A percentile compares a stretch with the other conserved stretches of the same genome.
These are phyloP conservation scores for Schizosaccharomyces cryophilus DNA, from an alignment of 805 yeast species.

Conservation along the genomic window DNA sequence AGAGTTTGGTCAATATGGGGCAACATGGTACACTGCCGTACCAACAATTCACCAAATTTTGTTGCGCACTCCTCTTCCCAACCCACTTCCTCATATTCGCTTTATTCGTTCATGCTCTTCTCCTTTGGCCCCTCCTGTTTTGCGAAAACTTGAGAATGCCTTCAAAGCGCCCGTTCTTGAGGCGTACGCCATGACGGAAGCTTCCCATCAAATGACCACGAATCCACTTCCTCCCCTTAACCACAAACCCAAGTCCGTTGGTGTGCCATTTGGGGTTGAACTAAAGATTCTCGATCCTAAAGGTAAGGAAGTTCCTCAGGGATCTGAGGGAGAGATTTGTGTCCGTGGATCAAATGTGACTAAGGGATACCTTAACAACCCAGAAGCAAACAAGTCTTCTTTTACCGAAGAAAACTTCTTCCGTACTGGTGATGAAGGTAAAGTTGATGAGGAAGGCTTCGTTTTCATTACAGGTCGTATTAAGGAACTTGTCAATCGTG, in stretches of 20 bases:
- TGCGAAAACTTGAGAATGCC: conserved; percentile 29
- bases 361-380: conserved; percentile 45
- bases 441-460: conserved; percentile 32
- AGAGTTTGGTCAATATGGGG: conserved; percentile 25
- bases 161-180: conserved; percentile 47
- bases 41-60: conserved; percentile 54
- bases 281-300: conserved; percentile 29
- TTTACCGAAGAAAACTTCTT: conserved; percentile 35
- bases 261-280: conserved; percentile 46
- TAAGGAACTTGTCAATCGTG: conserved; percentile 51
- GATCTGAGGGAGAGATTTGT: conserved; percentile 42
- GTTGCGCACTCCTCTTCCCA: conserved; percentile 27
- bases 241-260: conserved; percentile 49
- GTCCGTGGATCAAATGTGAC: conserved; percentile 47
- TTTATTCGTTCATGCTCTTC: conserved; percentile 54
- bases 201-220: conserved; percentile 51
- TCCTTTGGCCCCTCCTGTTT: conserved; percentile 40
- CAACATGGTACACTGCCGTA: conserved; percentile 55
- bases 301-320: conserved; percentile 24
- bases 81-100: conserved; percentile 28
- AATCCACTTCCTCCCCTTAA: conserved; percentile 40
- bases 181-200: conserved; percentile 65
- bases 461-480: conserved; percentile 42
- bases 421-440: conserved; percentile 63
- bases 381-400: conserved; percentile 42